Evolutionary conservation across 2,329 filamentous ascomycete species (phyloP), one percentile per base, ranked within the genome.

Genomic region (Aureobasidium sp.): DNA sequence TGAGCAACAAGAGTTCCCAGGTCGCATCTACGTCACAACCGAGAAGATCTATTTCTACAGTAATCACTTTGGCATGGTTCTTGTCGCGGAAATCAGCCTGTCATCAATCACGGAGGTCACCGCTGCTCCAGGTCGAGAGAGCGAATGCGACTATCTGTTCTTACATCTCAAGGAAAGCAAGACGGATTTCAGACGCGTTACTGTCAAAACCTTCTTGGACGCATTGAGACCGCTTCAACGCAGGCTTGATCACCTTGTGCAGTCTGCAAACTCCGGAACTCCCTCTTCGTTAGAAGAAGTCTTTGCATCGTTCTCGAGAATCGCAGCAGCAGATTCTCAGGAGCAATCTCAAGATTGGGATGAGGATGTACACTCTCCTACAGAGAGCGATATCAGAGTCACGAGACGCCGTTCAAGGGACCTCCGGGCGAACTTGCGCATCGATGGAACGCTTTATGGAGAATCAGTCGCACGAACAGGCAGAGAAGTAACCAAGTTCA

Each of bases 21-120:
- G 94, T 0, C 85, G 94, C 59, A 86, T 96, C 29, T 99, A 95
- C 72, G 86, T 96, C 63, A 97, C 93, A 0, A 82, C 87, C 0
- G 86, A 88, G 64, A 89, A 92, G 66, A 86, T 99, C 72, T 97
- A 96, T 74, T 97, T 99, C 71, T 99, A 97, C 75, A 95, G 92
- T 68, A 89, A 97, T 70, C 90, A 97, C 70, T 86, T 97, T 72
- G 94, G 94, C 6, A 81, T 99, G 6, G 88, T 97, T 0, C 81
- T 96, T 39, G 89, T 93, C 1, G 93, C 91, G 55, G 84, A 84
- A 15, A 84, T 95, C 55, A 85, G 82, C 60, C 79, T 99, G 62
- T 83, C 86, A 59, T 86, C 83, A 25, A 90, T 99, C 62, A 85
- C 86, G 8, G 94, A 97, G 74, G 90, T 97, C 45, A 97, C 91